Percentiles rank a stretch among this genome's conserved stretches.
Evolutionary conservation across 305 asterid genomes (phyloP).

Genomic region (Plantago coronopus): DNA sequence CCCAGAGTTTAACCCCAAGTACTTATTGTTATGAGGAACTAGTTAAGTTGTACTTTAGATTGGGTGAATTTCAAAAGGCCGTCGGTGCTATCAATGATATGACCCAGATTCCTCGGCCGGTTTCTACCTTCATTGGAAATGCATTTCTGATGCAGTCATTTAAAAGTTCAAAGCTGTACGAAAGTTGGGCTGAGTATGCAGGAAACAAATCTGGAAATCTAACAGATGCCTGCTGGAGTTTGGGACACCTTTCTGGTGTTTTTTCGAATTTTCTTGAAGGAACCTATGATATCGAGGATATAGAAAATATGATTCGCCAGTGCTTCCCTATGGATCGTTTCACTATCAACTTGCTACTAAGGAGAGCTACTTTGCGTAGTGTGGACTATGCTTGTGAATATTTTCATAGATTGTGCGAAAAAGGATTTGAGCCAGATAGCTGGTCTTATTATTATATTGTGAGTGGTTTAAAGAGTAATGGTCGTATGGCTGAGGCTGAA

Average conservation of each 20-base stretch:
- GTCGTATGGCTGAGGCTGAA: conserved; percentile 56
- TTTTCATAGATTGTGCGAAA: conserved; percentile 35
- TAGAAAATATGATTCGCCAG: conserved; percentile 44
- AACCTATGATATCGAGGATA: conserved; percentile 31
- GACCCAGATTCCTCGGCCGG: conserved; percentile 48
- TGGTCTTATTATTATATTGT: conserved; percentile 61
- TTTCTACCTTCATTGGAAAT: conserved; percentile 80
- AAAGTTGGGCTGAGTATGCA: conserved; percentile 39
- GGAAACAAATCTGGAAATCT: conserved; percentile 23
- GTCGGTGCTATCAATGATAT: conserved; percentile 53
- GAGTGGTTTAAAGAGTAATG: conserved; percentile 45
- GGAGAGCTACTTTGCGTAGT: conserved; percentile 38
- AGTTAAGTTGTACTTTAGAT: conserved; percentile 47
- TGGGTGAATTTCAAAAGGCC: conserved; percentile 37
- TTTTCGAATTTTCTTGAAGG: conserved; percentile 50
- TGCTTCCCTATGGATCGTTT: conserved; percentile 57
- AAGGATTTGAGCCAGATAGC: conserved; percentile 62
- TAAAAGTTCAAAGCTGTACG: conserved; percentile 32
- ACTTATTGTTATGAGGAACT: conserved; percentile 72
- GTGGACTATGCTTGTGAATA: conserved; percentile 40
- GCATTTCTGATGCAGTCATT: conserved; percentile 53
- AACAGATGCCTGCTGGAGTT: conserved; percentile 40
- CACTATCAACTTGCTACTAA: conserved; percentile 73
- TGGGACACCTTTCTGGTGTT: conserved; percentile 57
- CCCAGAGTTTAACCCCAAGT: conserved; percentile 39